Base-by-base conservation (phyloP, 192 early-diverging fungal genomes). In the Ambispora gerdemannii region DNA sequence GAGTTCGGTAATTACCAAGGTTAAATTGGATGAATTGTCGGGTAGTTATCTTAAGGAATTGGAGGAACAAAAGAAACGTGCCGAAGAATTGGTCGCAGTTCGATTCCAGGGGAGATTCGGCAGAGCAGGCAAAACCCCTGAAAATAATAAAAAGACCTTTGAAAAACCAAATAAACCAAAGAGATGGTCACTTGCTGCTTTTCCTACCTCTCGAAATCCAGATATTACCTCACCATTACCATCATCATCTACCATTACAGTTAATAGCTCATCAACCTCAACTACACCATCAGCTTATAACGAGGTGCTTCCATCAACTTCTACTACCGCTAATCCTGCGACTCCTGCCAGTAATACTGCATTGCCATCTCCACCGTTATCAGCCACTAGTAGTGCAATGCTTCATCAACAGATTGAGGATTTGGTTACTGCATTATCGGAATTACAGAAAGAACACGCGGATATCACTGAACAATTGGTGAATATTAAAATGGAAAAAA, bases 1-100 rank as follows among this genome's bases (percentile, higher is more conserved):
- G 8, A 81, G 78, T 51, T 77, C 78, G 0, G 81, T 83, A 0
- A 89, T 97, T 33, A 85, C 89, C 17, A 84, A 88, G 35, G 66
- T 77, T 11, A 87, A 89, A 55, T 74, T 98, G 62, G 93, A 88
- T 68, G 76, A 82, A 19, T 81, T 97, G 27, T 87, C 85, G 0
- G 76, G 79, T 8, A 76, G 86, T 24, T 90, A 88, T 72, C 52
- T 77, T 4, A 72, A 75, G 0, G 80, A 86, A 53, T 52, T 80
- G 13, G 78, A 83, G 55, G 78, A 84, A 47, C 75, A 84, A 74
- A 82, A 82, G 62, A 80, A 87, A 55, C 67, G 74, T 17, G 73
- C 80, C 1, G 81, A 78, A 4, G 80, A 81, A 62, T 77, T 78
- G 11, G 73, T 81, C 2, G 79, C 80, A 31, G 78, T 75, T n/a